Percentiles rank a stretch among this genome's conserved stretches.
These are phyloP conservation scores for Geotrichum macrosporum DNA, from an alignment of 1,139 yeast genomes.

Conservation along the genomic window DNA sequence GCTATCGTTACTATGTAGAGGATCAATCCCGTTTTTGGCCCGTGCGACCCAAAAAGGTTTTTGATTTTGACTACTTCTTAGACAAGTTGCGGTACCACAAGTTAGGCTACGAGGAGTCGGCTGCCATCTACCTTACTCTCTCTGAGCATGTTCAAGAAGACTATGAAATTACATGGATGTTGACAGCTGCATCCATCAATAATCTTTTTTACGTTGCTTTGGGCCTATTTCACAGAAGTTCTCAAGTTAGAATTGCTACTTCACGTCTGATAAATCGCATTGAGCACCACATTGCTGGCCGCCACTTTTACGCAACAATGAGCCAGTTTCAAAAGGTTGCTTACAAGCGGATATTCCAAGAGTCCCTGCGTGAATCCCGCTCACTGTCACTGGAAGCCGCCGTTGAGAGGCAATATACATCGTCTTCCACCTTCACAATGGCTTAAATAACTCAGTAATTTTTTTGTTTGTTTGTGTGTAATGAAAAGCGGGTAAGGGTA, in stretches of 20 bases:
- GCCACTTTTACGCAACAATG: constrained; percentile 30
- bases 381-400: too few species aligned
- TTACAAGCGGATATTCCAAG: constrained; percentile 27
- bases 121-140: constrained; percentile 29
- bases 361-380: constrained; percentile 10
- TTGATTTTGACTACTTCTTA: constrained; percentile 36
- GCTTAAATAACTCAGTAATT: too few species aligned
- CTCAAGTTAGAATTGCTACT: constrained; percentile 32
- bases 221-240: constrained; percentile 38
- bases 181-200: constrained; percentile 30
- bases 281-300: constrained; percentile 36
- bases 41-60: constrained; percentile 30
- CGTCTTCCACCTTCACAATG: too few species aligned
- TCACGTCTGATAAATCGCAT: constrained; percentile 34
- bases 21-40: constrained; percentile 30
- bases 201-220: constrained; percentile 34
- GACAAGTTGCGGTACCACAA: constrained; percentile 33
- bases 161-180: constrained; percentile 35
- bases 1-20: constrained; percentile 30
- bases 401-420: too few species aligned
- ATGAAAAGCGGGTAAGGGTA: background rate
- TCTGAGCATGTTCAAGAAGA: constrained; percentile 32
- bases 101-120: constrained; percentile 35
- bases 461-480: too few species aligned
- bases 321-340: constrained; percentile 34